Percentiles rank a stretch among this genome's conserved stretches.
Conservation (phyloP, 164 flowering plant genomes). For the Tetracentron sinense region DNA sequence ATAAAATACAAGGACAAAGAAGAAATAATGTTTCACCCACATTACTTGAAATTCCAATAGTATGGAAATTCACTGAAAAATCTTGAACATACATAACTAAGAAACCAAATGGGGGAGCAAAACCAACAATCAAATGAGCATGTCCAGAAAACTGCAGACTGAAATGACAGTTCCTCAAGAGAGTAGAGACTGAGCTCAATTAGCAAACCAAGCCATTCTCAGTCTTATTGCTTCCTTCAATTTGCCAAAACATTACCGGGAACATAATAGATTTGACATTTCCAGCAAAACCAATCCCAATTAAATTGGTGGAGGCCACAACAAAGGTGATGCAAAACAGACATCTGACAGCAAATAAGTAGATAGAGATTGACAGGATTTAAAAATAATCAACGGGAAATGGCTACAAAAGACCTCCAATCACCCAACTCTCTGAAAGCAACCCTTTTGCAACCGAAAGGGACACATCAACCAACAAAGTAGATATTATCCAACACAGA, state of each 20-base stretch:
- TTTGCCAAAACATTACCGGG: not conserved
- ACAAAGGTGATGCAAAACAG: conserved; percentile 16
- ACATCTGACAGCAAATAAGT: conserved; percentile 13
- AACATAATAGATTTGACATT: not conserved
- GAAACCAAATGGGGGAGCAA: not conserved
- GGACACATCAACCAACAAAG: conserved; percentile 29
- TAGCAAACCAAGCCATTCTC: not conserved
- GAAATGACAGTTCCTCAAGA: not conserved
- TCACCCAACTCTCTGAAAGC: conserved; percentile 33
- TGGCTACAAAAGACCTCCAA: conserved; percentile 13
- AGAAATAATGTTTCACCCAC: too few relatives aligned
- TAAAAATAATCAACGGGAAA: conserved; percentile 2
- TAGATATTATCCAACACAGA: not conserved
- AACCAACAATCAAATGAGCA: not conserved
- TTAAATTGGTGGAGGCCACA: not conserved
- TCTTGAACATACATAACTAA: not conserved
- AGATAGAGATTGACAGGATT: conserved; percentile 19
- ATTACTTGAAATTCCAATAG: not conserved
- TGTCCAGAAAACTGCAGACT: not conserved
- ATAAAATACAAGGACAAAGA: too few relatives aligned
- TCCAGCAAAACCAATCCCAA: conserved; percentile 10
- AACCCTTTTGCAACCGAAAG: conserved; percentile 32
- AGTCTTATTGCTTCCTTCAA: not conserved
- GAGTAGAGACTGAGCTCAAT: not conserved
- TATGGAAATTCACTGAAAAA: not conserved